Percentiles rank a stretch among this genome's conserved stretches.
These are phyloP conservation scores for Penicillium chermesinum DNA, from an alignment of 495 filamentous ascomycete genomes.

Conservation along the genomic window DNA sequence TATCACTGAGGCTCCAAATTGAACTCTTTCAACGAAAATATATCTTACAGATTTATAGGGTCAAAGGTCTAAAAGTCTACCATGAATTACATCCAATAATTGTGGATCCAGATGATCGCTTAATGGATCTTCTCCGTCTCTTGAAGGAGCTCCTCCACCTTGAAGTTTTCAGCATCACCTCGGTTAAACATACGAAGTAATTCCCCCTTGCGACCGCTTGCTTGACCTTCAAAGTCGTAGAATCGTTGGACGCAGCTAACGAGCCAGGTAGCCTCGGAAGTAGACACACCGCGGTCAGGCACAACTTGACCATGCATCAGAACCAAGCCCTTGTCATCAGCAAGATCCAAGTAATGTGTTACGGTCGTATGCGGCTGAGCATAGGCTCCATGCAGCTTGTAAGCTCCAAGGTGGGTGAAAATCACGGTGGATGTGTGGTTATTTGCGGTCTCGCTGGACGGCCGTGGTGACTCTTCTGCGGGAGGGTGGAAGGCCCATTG, in stretches of 20 bases:
- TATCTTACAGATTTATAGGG: too few species aligned
- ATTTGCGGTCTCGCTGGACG: conserved; percentile 28
- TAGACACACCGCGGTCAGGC: conserved; percentile 68
- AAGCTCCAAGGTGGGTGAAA: conserved; percentile 89
- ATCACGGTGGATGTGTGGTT: conserved; percentile 71
- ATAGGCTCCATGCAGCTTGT: conserved; percentile 83
- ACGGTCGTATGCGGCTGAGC: conserved; percentile 88
- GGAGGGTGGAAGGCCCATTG: conserved; percentile 77
- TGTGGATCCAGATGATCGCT: too few species aligned
- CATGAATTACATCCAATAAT: too few species aligned
- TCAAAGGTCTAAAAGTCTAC: too few species aligned
- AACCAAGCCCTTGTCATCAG: conserved; percentile 66
- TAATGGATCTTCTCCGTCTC: conserved; percentile 68
- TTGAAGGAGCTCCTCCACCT: conserved; percentile 74
- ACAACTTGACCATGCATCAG: conserved; percentile 78
- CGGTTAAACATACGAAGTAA: conserved; percentile 75
- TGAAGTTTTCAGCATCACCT: conserved; percentile 69
- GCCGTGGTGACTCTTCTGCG: conserved; percentile 64
- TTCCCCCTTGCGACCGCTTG: conserved; percentile 48
- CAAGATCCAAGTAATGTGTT: conserved; percentile 81
- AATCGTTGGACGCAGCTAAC: conserved; percentile 95
- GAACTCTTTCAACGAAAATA: too few species aligned
- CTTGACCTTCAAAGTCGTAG: conserved; percentile 63
- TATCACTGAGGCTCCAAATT: too few species aligned
- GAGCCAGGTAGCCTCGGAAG: conserved; percentile 78